Evolutionary conservation across 2,329 filamentous ascomycete genomes (phyloP).

Genomic region (Cladosporium austrohemisphaericum): DNA sequence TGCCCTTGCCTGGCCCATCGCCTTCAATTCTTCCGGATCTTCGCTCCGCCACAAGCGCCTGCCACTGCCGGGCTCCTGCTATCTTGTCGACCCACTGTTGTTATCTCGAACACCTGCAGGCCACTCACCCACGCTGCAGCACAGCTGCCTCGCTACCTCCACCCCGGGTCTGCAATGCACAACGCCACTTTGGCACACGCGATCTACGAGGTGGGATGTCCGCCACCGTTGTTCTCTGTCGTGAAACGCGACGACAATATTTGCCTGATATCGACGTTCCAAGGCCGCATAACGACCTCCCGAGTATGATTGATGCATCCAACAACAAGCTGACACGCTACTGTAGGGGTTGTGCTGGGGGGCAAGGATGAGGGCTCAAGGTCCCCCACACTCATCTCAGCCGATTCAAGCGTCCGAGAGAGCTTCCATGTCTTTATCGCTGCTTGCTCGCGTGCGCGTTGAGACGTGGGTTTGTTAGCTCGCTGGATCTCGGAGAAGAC

Average conservation of each 20-base stretch:
- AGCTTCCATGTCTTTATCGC: too few relatives aligned
- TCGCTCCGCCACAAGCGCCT: slow-evolving; percentile 12
- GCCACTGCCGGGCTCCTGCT: slow-evolving; percentile 6
- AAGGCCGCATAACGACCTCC: too few relatives aligned
- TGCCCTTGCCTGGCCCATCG: slow-evolving; percentile 3
- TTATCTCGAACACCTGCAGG: slow-evolving; percentile 9
- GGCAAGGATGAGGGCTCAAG: too few relatives aligned
- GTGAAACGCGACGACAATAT: too few relatives aligned
- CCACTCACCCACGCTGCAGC: background rate
- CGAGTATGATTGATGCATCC: too few relatives aligned
- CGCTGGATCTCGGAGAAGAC: slow-evolving; percentile 5
- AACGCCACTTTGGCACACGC: background rate
- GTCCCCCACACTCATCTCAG: slow-evolving; percentile 2
- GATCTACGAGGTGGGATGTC: slow-evolving; percentile 11
- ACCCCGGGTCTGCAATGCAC: background rate
- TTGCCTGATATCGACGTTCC: too few relatives aligned
- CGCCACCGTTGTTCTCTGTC: too few relatives aligned
- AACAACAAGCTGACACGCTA: too few relatives aligned
- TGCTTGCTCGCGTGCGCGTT: slow-evolving; percentile 1
- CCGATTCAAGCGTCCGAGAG: background rate
- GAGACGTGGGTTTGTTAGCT: background rate
- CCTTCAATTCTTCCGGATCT: slow-evolving; percentile 4
- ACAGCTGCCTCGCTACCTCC: background rate
- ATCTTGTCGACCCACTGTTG: slow-evolving; percentile 10
- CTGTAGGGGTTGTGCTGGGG: too few relatives aligned